phyloP scores from a whole-genome alignment of 2,329 filamentous ascomycete species.

The Eutypa lata region DNA sequence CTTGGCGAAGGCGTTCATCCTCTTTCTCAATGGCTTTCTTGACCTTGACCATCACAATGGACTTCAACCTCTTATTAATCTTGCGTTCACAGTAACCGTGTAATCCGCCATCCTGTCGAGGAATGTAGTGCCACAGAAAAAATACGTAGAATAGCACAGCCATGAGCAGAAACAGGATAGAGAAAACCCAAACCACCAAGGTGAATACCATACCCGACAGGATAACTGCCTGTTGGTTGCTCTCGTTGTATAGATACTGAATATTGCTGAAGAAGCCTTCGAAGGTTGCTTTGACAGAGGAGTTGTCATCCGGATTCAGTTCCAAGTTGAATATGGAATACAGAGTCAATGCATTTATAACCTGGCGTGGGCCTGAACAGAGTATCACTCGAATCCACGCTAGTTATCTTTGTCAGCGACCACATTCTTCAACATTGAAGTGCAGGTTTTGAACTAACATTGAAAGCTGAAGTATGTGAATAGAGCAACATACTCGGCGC shows the following conservation, averaged over 20 bases:
- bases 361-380: constrained; percentile 88
- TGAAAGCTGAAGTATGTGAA: constrained; percentile 84
- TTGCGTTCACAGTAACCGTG: constrained; percentile 87
- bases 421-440: not conserved
- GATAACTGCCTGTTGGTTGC: constrained; percentile 77
- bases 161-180: constrained; percentile 69
- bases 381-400: constrained; percentile 86
- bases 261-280: constrained; percentile 83
- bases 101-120: constrained; percentile 74
- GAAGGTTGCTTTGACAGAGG: constrained; percentile 59
- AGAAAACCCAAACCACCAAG: constrained; percentile 82
- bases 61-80: constrained; percentile 79
- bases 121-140: constrained; percentile 92
- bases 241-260: constrained; percentile 64
- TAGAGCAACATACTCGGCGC: constrained; percentile 82
- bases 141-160: constrained; percentile 77
- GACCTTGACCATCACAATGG: constrained; percentile 82
- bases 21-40: constrained; percentile 85
- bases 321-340: constrained; percentile 78
- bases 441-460: constrained; percentile 39
- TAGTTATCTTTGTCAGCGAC: constrained; percentile 31
- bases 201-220: constrained; percentile 92
- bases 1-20: constrained; percentile 55
- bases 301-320: constrained; percentile 56
- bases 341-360: constrained; percentile 84